Base-by-base conservation (phyloP, 768 basidiomycete species). In the Phaeolepiota aurea region DNA sequence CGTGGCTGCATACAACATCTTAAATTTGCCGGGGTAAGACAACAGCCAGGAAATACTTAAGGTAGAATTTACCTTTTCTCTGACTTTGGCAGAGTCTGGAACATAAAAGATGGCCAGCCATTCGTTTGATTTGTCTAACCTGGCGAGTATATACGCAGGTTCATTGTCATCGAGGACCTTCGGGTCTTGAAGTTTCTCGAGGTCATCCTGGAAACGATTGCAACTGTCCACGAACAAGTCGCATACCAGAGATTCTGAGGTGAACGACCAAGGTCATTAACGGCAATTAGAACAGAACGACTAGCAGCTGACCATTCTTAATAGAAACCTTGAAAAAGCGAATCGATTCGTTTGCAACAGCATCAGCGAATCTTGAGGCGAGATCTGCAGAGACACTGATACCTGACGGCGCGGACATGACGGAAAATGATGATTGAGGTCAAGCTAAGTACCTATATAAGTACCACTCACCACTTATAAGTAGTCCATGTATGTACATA, bases 1-100 rank as follows among this genome's bases (percentile, higher is more conserved):
- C 1, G 82, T 81, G 2, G 89, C 82, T 15, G 90, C 87, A 58
- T 91, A 92, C 22, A 93, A 67, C 88, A 91, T 93, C 87, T 91
- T 48, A 32, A 40, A 38, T 32, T 21, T n/a, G 37, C 41, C 33
- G 22, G 32, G 22, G 13, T 21, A 46, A 37, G 35, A 30, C 31
- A 21, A 37, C 14, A 18, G 10, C 5, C 14, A 35, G 22, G 14
- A 10, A 12, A 25, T 5, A 18, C 2, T 41, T 16, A 28, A 22
- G 33, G 38, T n/a, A 5, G 15, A 35, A 44, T 57, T 46, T 48
- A 81, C 87, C 78, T 92, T 93, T 60, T 86, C 77, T 53, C 87
- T 72, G 44, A 92, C 74, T 61, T 73, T 80, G 19, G 90, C 85
- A 14, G 69, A 55, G 45, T 93, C 90, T 1, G 90, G 90, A 4